These are phyloP conservation scores for Alloascoidea hylecoeti DNA, from an alignment of 805 yeast species.

Conservation along the genomic window DNA sequence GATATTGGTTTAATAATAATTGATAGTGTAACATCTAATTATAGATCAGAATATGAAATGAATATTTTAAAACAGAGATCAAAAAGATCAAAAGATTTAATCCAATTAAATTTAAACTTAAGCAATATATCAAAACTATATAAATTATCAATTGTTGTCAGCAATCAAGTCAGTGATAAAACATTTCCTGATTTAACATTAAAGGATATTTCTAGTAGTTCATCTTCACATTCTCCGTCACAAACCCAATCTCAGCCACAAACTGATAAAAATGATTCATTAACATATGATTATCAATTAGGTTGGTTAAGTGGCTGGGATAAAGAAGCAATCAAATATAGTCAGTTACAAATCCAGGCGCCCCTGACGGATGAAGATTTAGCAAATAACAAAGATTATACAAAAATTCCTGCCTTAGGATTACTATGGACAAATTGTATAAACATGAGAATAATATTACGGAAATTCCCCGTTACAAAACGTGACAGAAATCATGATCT, in stretches of 20 bases:
- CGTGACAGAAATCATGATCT: slow-evolving; percentile 24
- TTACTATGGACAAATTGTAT: slow-evolving; percentile 37
- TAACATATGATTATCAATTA: slow-evolving; percentile 46
- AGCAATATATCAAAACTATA: slow-evolving; percentile 29
- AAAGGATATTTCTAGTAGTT: neutral
- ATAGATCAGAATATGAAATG: slow-evolving; percentile 45
- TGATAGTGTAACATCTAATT: slow-evolving; percentile 74
- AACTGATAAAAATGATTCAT: slow-evolving; percentile 19
- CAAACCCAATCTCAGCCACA: slow-evolving; percentile 15
- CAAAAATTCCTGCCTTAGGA: slow-evolving; percentile 39
- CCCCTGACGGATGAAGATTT: neutral
- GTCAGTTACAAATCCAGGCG: slow-evolving; percentile 13
- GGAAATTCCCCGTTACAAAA: slow-evolving; percentile 22
- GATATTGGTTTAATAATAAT: slow-evolving; percentile 44
- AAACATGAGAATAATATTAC: slow-evolving; percentile 28
- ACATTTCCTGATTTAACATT: slow-evolving; percentile 16
- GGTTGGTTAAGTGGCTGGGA: slow-evolving; percentile 76
- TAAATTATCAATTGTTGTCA: slow-evolving; percentile 48
- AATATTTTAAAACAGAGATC: slow-evolving; percentile 26
- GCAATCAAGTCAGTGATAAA: slow-evolving; percentile 72
- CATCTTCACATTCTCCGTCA: slow-evolving; percentile 3
- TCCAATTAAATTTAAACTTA: slow-evolving; percentile 29
- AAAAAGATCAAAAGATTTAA: slow-evolving; percentile 22
- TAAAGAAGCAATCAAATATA: slow-evolving; percentile 19
- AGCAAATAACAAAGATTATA: slow-evolving; percentile 8